Evolutionary conservation across 208 protist species (phyloP).

Genomic region (Leptomonas pyrrhocoris): DNA sequence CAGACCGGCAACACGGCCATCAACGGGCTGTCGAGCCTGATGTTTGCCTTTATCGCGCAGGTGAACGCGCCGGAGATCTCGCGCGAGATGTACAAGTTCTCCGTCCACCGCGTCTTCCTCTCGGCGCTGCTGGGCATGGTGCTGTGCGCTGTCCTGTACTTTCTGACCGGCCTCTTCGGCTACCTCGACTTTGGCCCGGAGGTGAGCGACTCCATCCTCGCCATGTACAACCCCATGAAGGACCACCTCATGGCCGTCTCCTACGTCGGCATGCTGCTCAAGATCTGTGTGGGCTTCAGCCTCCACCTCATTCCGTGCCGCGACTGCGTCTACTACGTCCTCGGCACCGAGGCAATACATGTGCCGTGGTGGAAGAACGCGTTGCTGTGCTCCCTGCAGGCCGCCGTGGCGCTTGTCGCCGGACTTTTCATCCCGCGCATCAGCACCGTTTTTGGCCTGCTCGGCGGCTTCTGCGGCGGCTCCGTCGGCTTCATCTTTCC

Average conservation of each 20-base stretch:
- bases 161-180: conserved; percentile 80
- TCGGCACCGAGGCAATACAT: conserved; percentile 28
- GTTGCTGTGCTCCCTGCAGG: conserved; percentile 37
- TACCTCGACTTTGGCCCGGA: conserved; percentile 74
- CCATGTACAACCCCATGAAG: conserved; percentile 63
- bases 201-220: conserved; percentile 52
- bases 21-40: conserved; percentile 56
- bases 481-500: conserved; percentile 86
- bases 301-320: conserved; percentile 65
- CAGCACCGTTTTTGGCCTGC: conserved; percentile 67
- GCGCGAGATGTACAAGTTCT: conserved; percentile 64
- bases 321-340: conserved; percentile 61
- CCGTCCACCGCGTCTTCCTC: conserved; percentile 47
- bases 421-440: conserved; percentile 82
- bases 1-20: conserved; percentile 57
- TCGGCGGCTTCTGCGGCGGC: conserved; percentile 70
- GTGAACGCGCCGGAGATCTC: conserved; percentile 70
- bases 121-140: conserved; percentile 42
- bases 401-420: conserved; percentile 40
- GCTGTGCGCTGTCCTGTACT: conserved; percentile 66
- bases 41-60: conserved; percentile 74
- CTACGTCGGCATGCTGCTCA: conserved; percentile 72
- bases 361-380: conserved; percentile 62
- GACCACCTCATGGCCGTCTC: conserved; percentile 57
- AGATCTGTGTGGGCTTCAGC: conserved; percentile 67